A percentile compares a stretch with the other conserved stretches of the same genome.
Conservation (phyloP, 805 yeast genomes). For the Metahyphopichia silvanorum region DNA sequence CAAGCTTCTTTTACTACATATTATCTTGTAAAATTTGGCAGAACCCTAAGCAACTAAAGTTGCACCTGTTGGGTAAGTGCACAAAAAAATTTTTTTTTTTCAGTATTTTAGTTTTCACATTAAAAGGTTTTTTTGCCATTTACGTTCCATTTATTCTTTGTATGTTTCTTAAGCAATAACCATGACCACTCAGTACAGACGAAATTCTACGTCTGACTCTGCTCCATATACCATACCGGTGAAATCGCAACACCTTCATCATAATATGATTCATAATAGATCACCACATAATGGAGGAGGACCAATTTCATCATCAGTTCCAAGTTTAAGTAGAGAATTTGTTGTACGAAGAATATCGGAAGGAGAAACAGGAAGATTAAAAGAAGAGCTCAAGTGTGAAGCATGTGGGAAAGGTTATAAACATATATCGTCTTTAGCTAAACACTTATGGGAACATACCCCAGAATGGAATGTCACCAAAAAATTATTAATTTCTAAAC, state of each 20-base stretch:
- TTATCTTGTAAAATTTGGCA: too few relatives aligned
- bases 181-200: conserved; percentile 21
- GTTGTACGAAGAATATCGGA: conserved; percentile 82
- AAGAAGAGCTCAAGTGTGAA: conserved; percentile 83
- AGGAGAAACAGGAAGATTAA: conserved; percentile 81
- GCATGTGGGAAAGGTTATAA: conserved; percentile 91
- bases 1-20: too few relatives aligned
- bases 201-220: conserved; percentile 18
- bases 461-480: conserved; percentile 92
- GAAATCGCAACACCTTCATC: conserved; percentile 18
- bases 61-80: too few relatives aligned
- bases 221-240: conserved; percentile 27
- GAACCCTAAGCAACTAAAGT: too few relatives aligned
- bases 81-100: too few relatives aligned
- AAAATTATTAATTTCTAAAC: conserved; percentile 76
- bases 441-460: conserved; percentile 91
- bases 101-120: too few relatives aligned
- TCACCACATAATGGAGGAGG: conserved; percentile 8
- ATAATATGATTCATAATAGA: conserved; percentile 5
- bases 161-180: conserved; percentile 2
- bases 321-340: conserved; percentile 57
- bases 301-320: conserved; percentile 30
- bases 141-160: background rate
- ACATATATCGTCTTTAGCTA: conserved; percentile 83
- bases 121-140: too few relatives aligned